phyloP scores from a whole-genome alignment of 495 filamentous ascomycete genomes.

The Neurospora tetrasperma region DNA sequence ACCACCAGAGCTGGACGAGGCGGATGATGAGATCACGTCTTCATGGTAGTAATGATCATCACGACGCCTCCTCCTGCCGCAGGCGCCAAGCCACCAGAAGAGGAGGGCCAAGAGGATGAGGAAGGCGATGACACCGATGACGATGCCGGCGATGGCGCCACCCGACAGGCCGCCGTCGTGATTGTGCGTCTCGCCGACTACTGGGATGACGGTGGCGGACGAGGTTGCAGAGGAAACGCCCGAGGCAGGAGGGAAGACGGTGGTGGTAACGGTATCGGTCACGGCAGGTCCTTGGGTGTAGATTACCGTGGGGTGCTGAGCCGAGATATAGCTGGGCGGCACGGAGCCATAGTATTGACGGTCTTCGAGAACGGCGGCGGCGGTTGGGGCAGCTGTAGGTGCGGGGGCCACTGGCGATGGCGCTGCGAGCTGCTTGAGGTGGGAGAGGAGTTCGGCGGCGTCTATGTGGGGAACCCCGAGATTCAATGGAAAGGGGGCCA shows the following conservation, averaged over 20 bases:
- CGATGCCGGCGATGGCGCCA: neutral
- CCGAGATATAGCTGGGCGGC: neutral
- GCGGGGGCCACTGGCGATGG: neutral
- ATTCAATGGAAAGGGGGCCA: neutral
- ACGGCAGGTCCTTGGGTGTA: neutral
- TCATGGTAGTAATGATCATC: neutral
- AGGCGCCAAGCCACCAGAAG: neutral
- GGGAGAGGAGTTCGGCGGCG: neutral
- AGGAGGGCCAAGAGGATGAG: neutral
- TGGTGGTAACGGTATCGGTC: neutral
- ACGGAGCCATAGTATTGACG: neutral
- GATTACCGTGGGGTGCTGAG: neutral
- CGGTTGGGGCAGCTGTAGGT: neutral
- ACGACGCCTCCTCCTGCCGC: neutral
- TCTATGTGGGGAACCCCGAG: neutral
- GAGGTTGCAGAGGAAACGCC: neutral
- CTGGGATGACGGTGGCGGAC: neutral
- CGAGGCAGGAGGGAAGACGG: neutral
- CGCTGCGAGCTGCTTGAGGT: neutral
- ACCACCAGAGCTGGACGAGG: neutral
- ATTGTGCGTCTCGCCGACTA: neutral
- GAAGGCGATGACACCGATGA: neutral
- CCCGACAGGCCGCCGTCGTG: neutral
- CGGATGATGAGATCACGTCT: neutral
- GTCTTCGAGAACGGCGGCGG: neutral